These are phyloP conservation scores for Darksidea phi DNA, from an alignment of 495 filamentous ascomycete species.

Conservation along the genomic window DNA sequence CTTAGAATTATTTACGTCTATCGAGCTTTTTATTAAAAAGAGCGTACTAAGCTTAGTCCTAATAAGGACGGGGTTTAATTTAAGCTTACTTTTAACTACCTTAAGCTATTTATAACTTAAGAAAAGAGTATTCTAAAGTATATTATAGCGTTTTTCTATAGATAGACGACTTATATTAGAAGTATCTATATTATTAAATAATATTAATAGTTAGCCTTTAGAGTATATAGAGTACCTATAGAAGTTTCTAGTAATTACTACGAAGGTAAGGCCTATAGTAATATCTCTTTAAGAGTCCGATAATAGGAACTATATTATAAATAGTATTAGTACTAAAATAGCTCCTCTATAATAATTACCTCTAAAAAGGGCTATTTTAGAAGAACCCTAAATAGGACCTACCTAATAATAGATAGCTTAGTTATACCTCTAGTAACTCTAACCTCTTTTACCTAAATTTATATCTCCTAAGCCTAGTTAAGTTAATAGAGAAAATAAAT, in stretches of 20 bases:
- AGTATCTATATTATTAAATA: constrained; percentile 11
- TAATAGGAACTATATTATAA: constrained; percentile 22
- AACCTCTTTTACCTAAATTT: no score
- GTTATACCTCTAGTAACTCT: constrained; percentile 2
- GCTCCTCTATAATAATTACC: constrained; percentile 12
- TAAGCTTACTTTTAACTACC: constrained; percentile 16
- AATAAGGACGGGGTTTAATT: constrained; percentile 20
- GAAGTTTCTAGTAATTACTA: constrained; percentile 11
- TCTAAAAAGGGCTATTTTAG: constrained; percentile 15
- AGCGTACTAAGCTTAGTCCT: constrained; percentile 6
- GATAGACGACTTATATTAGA: constrained; percentile 10
- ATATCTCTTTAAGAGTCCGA: constrained; percentile 14
- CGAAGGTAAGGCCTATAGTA: constrained; percentile 8
- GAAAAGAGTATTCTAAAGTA: constrained; percentile 18
- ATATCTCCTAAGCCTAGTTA: no score
- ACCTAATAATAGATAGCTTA: constrained; percentile 8
- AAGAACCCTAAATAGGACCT: constrained; percentile 10
- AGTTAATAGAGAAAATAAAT: background rate
- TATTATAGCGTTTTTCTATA: constrained; percentile 9
- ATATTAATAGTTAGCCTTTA: constrained; percentile 13
- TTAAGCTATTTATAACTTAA: constrained; percentile 21
- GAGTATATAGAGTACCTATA: constrained; percentile 19
- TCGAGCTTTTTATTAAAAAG: constrained; percentile 5
- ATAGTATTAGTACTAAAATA: constrained; percentile 13
- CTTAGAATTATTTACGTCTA: constrained; percentile 3